These are phyloP conservation scores for Penicillium digitatum DNA, from an alignment of 2,329 filamentous ascomycete species.

Conservation along the genomic window DNA sequence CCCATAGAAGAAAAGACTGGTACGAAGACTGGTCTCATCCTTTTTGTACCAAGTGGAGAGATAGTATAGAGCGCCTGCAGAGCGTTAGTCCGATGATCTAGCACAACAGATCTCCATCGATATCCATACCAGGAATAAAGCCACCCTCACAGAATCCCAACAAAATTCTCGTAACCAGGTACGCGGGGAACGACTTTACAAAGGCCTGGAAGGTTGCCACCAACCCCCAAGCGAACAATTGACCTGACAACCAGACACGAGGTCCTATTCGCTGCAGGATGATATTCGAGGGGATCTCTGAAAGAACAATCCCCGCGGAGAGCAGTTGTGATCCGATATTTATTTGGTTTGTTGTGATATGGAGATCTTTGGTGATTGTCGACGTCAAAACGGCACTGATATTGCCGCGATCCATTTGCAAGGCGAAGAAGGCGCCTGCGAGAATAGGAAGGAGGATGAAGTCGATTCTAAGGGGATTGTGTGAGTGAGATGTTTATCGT, in stretches of 20 bases:
- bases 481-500: background rate
- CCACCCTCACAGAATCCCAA: conserved; percentile 54
- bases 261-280: conserved; percentile 53
- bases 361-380: conserved; percentile 50
- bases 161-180: conserved; percentile 50
- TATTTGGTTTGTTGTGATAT: conserved; percentile 51
- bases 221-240: conserved; percentile 53
- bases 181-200: conserved; percentile 46
- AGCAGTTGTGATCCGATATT: conserved; percentile 55
- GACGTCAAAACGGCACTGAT: conserved; percentile 53
- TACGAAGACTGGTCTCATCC: conserved; percentile 50
- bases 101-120: too few species aligned
- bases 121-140: conserved; percentile 49
- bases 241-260: conserved; percentile 52
- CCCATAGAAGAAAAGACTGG: conserved; percentile 56
- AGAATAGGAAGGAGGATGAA: conserved; percentile 31
- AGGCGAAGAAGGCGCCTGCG: conserved; percentile 29
- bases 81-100: background rate
- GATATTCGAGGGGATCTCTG: conserved; percentile 51
- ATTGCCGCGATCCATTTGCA: conserved; percentile 37
- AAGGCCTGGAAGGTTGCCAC: conserved; percentile 56
- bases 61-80: conserved; percentile 36
- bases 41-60: conserved; percentile 56
- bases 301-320: conserved; percentile 49
- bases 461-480: conserved; percentile 21